A percentile compares a stretch with the other conserved stretches of the same genome.
phyloP scores from a whole-genome alignment of 495 filamentous ascomycete genomes.

The Penicillium waksmanii region DNA sequence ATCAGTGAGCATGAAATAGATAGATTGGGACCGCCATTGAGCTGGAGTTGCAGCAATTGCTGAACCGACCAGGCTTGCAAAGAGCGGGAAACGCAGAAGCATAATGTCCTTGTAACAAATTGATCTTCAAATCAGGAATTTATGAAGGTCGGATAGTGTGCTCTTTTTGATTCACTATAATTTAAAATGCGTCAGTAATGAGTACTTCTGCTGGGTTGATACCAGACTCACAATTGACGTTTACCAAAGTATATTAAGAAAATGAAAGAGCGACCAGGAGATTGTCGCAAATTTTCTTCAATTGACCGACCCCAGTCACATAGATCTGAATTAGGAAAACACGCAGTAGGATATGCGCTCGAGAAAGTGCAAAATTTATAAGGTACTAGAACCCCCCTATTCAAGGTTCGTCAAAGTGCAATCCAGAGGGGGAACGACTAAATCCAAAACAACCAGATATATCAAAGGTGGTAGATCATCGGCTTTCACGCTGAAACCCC shows the following conservation, averaged over 20 bases:
- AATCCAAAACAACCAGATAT: not conserved
- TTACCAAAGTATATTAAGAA: not conserved
- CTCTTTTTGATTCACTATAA: not conserved
- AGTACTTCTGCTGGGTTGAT: not conserved
- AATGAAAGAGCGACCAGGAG: not conserved
- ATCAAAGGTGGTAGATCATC: not conserved
- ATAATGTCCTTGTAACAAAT: slow-evolving; percentile 8
- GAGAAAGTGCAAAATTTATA: not conserved
- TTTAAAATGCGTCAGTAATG: not conserved
- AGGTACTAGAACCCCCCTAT: not conserved
- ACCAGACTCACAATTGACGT: not conserved
- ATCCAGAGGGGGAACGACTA: not conserved
- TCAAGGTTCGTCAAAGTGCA: not conserved
- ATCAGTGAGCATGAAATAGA: slow-evolving; percentile 79
- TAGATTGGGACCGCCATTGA: slow-evolving; percentile 65
- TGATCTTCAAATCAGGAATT: not conserved
- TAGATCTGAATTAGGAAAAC: not conserved
- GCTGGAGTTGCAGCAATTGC: slow-evolving; percentile 46
- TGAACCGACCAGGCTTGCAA: slow-evolving; percentile 27
- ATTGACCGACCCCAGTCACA: slow-evolving; percentile 27
- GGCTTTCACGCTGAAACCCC: not conserved
- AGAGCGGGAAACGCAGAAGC: slow-evolving; percentile 17
- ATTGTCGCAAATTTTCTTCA: slow-evolving; percentile 24
- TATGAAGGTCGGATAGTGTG: not conserved
- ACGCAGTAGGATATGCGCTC: not conserved